These are phyloP conservation scores for Ogataea haglerorum DNA, from an alignment of 805 yeast genomes.

Conservation along the genomic window DNA sequence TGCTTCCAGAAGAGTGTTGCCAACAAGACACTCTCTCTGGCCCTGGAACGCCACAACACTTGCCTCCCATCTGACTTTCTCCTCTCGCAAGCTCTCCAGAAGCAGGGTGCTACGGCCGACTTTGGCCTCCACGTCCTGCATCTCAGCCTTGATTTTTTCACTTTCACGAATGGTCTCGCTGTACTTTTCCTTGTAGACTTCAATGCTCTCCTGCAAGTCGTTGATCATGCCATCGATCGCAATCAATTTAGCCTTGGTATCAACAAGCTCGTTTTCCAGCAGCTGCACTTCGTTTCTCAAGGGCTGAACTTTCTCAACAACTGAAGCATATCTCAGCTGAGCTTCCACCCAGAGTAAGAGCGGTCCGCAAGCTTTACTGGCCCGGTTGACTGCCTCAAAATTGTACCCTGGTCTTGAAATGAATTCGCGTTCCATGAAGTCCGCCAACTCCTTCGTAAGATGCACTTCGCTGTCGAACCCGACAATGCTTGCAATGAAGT, in stretches of 20 bases:
- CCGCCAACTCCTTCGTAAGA: conserved; percentile 50
- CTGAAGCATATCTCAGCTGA: conserved; percentile 71
- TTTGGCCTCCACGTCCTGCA: conserved; percentile 56
- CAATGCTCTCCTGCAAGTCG: conserved; percentile 71
- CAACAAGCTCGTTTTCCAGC: conserved; percentile 58
- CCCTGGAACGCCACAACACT: conserved; percentile 50
- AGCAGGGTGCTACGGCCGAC: conserved; percentile 61
- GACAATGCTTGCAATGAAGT: conserved; percentile 80
- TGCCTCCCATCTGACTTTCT: conserved; percentile 70
- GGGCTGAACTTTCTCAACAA: conserved; percentile 72
- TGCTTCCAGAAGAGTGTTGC: conserved; percentile 63
- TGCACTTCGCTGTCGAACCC: conserved; percentile 61
- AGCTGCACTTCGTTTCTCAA: conserved; percentile 58
- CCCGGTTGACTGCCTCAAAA: conserved; percentile 73
- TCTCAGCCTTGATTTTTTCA: conserved; percentile 70
- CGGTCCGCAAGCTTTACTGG: conserved; percentile 96
- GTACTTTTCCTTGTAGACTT: conserved; percentile 61
- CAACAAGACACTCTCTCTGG: conserved; percentile 48
- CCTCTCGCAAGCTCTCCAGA: conserved; percentile 60
- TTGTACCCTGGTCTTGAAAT: conserved; percentile 62
- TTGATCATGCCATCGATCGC: conserved; percentile 80
- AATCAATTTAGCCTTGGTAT: conserved; percentile 61
- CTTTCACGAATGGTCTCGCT: conserved; percentile 74
- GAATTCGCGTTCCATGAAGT: conserved; percentile 56
- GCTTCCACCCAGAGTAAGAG: conserved; percentile 85